Base-by-base conservation (phyloP, 192 early-diverging fungal genomes). In the Coemansia sp. region DNA sequence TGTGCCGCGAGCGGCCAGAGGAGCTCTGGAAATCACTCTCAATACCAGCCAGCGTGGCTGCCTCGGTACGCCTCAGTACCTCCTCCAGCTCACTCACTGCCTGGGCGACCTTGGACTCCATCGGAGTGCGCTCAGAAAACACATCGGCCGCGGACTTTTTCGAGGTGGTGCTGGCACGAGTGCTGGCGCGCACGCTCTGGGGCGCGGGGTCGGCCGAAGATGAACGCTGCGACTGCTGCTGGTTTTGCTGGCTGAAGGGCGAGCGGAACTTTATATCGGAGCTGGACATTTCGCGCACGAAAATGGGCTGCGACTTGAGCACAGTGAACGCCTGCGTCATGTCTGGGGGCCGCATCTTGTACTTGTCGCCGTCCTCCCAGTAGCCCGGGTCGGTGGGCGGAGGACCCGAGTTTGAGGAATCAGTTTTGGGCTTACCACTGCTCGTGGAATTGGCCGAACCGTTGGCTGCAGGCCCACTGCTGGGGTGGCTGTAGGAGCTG, bases 41-140 rank as follows among this genome's bases (percentile, higher is more conserved):
- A 14, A 68, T 75, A 5, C 40, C 38, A 3, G 60, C 60, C n/a
- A 67, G 14, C 0, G 60, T 64, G 4, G 49, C 60, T 4, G 72
- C 65, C 25, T 75, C 72, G 5, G 72, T 75, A 29, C 72, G 72
- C 8, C 72, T 64, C 20, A 75, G 37, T 4, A 75, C 72, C 45
- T 75, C 72, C 26, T 75, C 72, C 0, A 75, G 72, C 56, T 75
- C 72, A 32, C 72, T 75, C n/a, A 75, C 72, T 0, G 72, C 72
- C 64, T 67, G 58, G 20, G 72, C 72, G 5, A 75, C 72, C 60
- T 75, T 75, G 36, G 72, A 67, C 53, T 75, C 72, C 15, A 60
- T 53, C 2, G 72, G 72, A n/a, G 67, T 64, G 9, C 60, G 60
- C 30, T 75, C 64, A 6, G 60, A 32, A 43, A 68, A 68, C 15